A percentile compares a stretch with the other conserved stretches of the same genome.
These are phyloP conservation scores for Avena eriantha DNA, from an alignment of 176 grass and related monocot genomes.

Conservation along the genomic window DNA sequence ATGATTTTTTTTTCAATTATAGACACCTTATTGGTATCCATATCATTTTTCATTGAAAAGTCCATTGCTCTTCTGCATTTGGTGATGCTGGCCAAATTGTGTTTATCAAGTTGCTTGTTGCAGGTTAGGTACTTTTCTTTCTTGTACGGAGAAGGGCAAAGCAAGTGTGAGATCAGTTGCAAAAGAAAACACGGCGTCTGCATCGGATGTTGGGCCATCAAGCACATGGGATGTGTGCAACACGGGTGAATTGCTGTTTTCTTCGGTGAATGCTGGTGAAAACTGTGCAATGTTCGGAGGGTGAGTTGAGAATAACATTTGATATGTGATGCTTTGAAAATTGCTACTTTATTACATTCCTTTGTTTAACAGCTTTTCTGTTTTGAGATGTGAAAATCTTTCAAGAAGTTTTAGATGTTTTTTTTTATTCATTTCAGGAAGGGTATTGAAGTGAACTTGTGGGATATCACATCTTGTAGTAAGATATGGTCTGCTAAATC, in stretches of 20 bases:
- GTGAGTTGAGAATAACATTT: constrained; percentile 50
- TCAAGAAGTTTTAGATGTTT: constrained; percentile 21
- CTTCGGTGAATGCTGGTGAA: constrained; percentile 71
- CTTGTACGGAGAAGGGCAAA: constrained; percentile 85
- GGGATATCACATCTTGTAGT: constrained; percentile 76
- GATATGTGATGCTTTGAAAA: not conserved
- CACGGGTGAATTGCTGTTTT: constrained; percentile 66
- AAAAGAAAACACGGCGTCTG: constrained; percentile 45
- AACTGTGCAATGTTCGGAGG: constrained; percentile 90
- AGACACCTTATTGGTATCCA: constrained; percentile 10
- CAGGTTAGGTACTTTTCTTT: constrained; percentile 76
- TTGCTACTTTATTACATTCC: not conserved
- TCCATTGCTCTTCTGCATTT: constrained; percentile 4
- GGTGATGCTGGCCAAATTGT: not conserved
- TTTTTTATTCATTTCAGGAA: constrained; percentile 57
- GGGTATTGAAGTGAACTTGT: constrained; percentile 82
- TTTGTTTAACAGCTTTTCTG: not conserved
- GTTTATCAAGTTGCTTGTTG: constrained; percentile 35
- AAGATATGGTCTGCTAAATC: constrained; percentile 93
- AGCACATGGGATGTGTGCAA: constrained; percentile 78
- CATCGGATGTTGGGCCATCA: constrained; percentile 49
- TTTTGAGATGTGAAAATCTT: not conserved
- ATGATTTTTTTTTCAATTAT: not conserved
- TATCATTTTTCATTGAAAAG: not conserved
- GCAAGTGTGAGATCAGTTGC: constrained; percentile 60